Evolutionary conservation across 345 rosid species (phyloP).

Genomic region (Moricandia moricandioides): DNA sequence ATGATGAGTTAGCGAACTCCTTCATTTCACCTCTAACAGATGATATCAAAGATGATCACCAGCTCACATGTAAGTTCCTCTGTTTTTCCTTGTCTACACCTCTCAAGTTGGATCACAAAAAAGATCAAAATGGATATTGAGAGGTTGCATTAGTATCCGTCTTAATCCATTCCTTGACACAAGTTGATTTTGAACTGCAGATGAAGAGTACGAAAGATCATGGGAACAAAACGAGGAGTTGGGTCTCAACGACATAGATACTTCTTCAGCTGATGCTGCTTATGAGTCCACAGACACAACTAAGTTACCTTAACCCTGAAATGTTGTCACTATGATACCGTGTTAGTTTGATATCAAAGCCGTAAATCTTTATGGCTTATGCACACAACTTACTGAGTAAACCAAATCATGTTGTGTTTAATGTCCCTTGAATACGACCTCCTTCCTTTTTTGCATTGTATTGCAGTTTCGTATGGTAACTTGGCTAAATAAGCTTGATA

Average conservation of each 20-base stretch:
- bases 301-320: slow-evolving; percentile 1
- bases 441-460: not conserved
- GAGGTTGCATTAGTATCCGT: not conserved
- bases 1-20: slow-evolving; percentile 88
- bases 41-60: slow-evolving; percentile 82
- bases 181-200: slow-evolving; percentile 39
- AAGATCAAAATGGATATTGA: not conserved
- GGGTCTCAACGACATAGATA: slow-evolving; percentile 87
- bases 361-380: not conserved
- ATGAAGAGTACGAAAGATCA: slow-evolving; percentile 77
- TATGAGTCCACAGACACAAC: slow-evolving; percentile 36
- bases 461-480: not conserved
- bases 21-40: slow-evolving; percentile 81
- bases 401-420: not conserved
- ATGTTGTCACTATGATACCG: not conserved
- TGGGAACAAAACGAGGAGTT: slow-evolving; percentile 96
- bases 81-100: not conserved
- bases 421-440: not conserved
- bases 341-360: not conserved
- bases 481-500: not conserved
- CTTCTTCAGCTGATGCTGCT: slow-evolving; percentile 84
- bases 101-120: not conserved
- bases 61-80: slow-evolving; percentile 65
- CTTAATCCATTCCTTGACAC: not conserved
- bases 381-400: not conserved